phyloP scores from a whole-genome alignment of 495 filamentous ascomycete genomes.

The Hypoxylon intermedium region DNA sequence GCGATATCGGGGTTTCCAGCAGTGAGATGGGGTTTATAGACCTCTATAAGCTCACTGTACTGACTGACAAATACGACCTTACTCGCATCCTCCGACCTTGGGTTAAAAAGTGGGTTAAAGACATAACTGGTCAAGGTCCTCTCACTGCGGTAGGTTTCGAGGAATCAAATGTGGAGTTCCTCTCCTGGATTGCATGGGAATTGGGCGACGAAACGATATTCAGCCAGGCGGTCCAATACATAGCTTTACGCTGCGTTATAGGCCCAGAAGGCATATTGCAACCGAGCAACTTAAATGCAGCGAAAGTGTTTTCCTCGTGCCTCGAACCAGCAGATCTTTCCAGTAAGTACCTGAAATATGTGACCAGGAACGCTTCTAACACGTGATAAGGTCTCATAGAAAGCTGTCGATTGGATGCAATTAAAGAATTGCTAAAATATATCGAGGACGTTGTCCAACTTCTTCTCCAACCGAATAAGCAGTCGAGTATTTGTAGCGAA shows the following conservation, averaged over 20 bases:
- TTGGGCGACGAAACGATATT: background rate
- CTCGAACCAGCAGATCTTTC: slow-evolving; percentile 3
- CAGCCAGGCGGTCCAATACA: background rate
- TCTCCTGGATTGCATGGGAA: slow-evolving; percentile 21
- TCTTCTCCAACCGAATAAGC: too few relatives aligned
- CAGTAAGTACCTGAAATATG: background rate
- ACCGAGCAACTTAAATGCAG: background rate
- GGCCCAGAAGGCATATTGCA: background rate
- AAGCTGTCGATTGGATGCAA: background rate
- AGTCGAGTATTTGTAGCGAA: too few relatives aligned
- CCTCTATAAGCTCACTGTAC: slow-evolving; percentile 18
- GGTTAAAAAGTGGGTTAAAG: slow-evolving; percentile 4
- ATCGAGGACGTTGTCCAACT: background rate
- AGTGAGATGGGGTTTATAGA: background rate
- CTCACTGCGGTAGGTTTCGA: background rate
- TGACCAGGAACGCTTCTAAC: background rate
- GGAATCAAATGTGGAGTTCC: background rate
- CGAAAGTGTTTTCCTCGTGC: background rate
- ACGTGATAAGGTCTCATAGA: background rate
- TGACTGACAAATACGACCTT: slow-evolving; percentile 28
- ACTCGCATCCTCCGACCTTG: slow-evolving; percentile 16
- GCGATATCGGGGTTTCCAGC: too few relatives aligned
- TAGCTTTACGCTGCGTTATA: background rate
- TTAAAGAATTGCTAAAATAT: background rate
- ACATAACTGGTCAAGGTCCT: background rate